Conservation (phyloP, 2,329 filamentous ascomycete genomes). For the Colletotrichum phormii region DNA sequence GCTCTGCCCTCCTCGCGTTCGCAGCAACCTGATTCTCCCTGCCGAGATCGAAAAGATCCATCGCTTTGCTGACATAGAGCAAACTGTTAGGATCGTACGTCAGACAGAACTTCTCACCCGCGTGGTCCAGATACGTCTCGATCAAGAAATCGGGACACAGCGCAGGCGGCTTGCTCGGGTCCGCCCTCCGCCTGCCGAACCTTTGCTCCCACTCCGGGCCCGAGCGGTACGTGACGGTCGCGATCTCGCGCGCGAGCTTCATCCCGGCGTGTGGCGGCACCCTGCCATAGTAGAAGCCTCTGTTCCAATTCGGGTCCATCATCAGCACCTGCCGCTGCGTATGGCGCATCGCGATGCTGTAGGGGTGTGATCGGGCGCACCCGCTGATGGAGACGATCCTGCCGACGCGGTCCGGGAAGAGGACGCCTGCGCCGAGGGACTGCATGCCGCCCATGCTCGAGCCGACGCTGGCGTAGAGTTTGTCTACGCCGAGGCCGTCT, state of each 20-base stretch:
- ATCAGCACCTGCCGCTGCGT: conserved; percentile 97
- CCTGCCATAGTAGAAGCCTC: conserved; percentile 90
- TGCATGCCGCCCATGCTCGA: conserved; percentile 99
- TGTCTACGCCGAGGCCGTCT: conserved; percentile 80
- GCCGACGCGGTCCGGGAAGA: conserved; percentile 85
- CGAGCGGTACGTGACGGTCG: conserved; percentile 95
- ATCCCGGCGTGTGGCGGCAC: conserved; percentile 95
- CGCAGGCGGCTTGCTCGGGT: conserved; percentile 86
- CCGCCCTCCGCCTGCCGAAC: conserved; percentile 88
- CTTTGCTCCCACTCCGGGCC: conserved; percentile 98
- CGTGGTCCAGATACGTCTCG: conserved; percentile 97
- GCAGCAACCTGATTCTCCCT: conserved; percentile 74
- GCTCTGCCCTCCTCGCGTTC: conserved; percentile 69
- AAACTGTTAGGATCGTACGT: conserved; percentile 97
- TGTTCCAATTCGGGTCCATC: conserved; percentile 98
- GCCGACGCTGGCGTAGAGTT: conserved; percentile 91
- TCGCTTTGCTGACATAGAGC: conserved; percentile 96
- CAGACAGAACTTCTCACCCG: conserved; percentile 97
- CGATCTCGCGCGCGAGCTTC: conserved; percentile 97
- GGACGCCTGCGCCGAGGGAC: conserved; percentile 84
- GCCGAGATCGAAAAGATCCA: conserved; percentile 97
- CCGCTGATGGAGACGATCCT: conserved; percentile 91
- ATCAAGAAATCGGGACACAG: conserved; percentile 98
- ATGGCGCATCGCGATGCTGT: conserved; percentile 98
- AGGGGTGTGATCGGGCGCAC: conserved; percentile 93